Conservation (phyloP, 192 early-diverging fungal species). For the Paraglomus brasilianum region DNA sequence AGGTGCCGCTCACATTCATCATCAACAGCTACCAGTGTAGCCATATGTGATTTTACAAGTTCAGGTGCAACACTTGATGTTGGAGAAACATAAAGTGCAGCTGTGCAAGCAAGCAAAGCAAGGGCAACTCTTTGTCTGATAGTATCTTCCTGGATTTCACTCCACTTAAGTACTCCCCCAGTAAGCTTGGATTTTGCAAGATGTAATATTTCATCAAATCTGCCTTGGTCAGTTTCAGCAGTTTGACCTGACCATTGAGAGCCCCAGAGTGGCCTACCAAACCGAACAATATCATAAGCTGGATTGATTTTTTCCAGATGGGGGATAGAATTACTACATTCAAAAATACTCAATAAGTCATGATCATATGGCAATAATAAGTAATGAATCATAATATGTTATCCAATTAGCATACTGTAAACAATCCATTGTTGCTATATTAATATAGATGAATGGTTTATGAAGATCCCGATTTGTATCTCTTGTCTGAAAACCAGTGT, state of each 20-base stretch:
- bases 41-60: slow-evolving; percentile 12
- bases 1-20: slow-evolving; percentile 1
- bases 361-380: no score
- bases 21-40: slow-evolving; percentile 4
- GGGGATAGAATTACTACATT: neutral
- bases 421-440: slow-evolving; percentile 12
- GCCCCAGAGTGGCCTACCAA: slow-evolving; percentile 8
- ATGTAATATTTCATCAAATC: neutral
- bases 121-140: neutral
- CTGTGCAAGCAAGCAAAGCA: neutral
- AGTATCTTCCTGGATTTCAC: neutral
- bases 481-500: slow-evolving; percentile 1
- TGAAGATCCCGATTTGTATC: neutral
- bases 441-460: slow-evolving; percentile 19
- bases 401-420: neutral
- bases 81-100: slow-evolving; percentile 3
- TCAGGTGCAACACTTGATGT: slow-evolving; percentile 7
- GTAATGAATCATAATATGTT: neutral
- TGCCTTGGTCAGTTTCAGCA: neutral
- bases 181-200: slow-evolving; percentile 4
- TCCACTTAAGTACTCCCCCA: slow-evolving; percentile 1
- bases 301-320: neutral
- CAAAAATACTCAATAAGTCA: slow-evolving; percentile 12
- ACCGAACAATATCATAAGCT: slow-evolving; percentile 12
- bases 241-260: slow-evolving; percentile 4